These are phyloP conservation scores for Fraxinus platypoda DNA, from an alignment of 305 asterid species.

Conservation along the genomic window DNA sequence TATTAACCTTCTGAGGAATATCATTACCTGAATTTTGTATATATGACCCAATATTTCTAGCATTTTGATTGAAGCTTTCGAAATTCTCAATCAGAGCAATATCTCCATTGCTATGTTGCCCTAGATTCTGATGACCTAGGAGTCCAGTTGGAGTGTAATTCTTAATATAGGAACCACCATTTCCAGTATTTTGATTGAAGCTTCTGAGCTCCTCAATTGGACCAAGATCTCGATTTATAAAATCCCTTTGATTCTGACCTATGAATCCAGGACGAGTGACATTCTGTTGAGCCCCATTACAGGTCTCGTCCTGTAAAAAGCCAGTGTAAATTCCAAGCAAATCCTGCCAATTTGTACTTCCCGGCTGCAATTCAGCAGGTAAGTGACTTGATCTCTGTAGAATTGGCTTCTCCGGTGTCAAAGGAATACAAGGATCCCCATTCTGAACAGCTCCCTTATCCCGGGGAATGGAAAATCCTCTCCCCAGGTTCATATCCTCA, in stretches of 20 bases:
- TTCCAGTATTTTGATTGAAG: slow-evolving; percentile 21
- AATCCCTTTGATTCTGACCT: slow-evolving; percentile 10
- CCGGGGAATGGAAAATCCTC: slow-evolving; percentile 40
- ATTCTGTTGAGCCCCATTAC: slow-evolving; percentile 24
- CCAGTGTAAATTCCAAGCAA: slow-evolving; percentile 49
- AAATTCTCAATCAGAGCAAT: slow-evolving; percentile 15
- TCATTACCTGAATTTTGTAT: slow-evolving; percentile 28
- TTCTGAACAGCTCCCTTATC: slow-evolving; percentile 37
- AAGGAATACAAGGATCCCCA: slow-evolving; percentile 49
- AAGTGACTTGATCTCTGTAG: slow-evolving; percentile 29
- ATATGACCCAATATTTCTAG: slow-evolving; percentile 27
- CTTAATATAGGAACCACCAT: neutral
- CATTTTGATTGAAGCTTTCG: slow-evolving; percentile 32
- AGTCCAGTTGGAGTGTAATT: slow-evolving; percentile 14
- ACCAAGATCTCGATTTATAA: slow-evolving; percentile 21
- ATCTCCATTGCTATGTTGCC: slow-evolving; percentile 24
- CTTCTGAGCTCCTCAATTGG: slow-evolving; percentile 18
- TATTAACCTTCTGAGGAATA: slow-evolving; percentile 37
- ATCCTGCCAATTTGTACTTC: slow-evolving; percentile 42
- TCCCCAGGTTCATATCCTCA: slow-evolving; percentile 57
- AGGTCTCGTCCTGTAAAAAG: slow-evolving; percentile 30
- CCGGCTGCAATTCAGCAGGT: slow-evolving; percentile 25
- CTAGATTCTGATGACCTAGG: slow-evolving; percentile 5
- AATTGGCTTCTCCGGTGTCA: slow-evolving; percentile 41
- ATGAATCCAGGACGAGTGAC: slow-evolving; percentile 18